A percentile compares a stretch with the other conserved stretches of the same genome.
These are phyloP conservation scores for Phaseolus coccineus DNA, from an alignment of 331 rosid species.

Conservation along the genomic window DNA sequence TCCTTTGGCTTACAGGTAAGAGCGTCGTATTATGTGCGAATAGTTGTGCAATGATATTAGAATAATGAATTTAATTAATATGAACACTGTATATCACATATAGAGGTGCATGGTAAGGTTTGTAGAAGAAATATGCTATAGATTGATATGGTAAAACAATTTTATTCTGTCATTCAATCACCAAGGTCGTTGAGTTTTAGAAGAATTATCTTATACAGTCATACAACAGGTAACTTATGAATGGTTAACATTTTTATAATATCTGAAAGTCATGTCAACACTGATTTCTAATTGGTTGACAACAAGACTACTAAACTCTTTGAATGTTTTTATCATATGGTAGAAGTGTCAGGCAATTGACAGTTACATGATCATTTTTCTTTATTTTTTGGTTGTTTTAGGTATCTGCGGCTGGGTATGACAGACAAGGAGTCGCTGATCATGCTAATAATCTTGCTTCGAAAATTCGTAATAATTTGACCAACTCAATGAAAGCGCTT, in stretches of 20 bases:
- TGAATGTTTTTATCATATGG: background rate
- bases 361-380: constrained; percentile 5
- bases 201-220: background rate
- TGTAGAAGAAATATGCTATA: too few species aligned
- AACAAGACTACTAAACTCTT: background rate
- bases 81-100: background rate
- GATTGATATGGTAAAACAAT: too few species aligned
- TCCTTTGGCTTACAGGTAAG: constrained; percentile 93
- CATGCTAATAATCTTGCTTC: constrained; percentile 98
- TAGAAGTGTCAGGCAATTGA: background rate
- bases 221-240: background rate
- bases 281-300: background rate
- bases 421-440: constrained; percentile 98
- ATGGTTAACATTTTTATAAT: background rate
- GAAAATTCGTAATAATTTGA: constrained; percentile 85
- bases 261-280: background rate
- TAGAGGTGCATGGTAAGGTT: background rate
- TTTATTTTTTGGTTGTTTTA: constrained; percentile 41
- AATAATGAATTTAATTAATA: background rate
- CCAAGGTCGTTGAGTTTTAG: background rate
- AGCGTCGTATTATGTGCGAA: background rate
- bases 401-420: constrained; percentile 91
- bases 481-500: constrained; percentile 88
- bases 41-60: background rate
- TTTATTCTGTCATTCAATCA: too few species aligned